Evolutionary conservation across 1,284 basidiomycete species (phyloP), one percentile per base, ranked within the genome.

Genomic region (Cronartium quercuum): DNA sequence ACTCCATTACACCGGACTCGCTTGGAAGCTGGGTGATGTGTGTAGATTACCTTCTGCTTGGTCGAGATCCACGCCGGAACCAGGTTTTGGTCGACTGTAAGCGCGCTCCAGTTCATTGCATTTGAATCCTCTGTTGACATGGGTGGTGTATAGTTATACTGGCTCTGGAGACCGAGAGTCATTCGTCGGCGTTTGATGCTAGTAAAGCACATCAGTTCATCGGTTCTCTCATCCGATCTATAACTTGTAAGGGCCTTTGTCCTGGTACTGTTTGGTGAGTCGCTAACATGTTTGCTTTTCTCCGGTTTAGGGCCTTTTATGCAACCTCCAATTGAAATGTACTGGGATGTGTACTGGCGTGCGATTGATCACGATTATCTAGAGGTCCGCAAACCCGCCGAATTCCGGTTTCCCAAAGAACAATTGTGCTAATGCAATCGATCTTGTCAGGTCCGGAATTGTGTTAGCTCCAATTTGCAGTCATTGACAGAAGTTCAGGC

Each of bases 21-120:
- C 82, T 83, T 77, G 78, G 80, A 1, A 81, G 81, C 10, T 83
- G 82, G 82, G 81, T 82, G 70, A 81, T 82, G 80, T 80, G 80
- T 64, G 80, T 82, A 60, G 82, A 83, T 75, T 81, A 77, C 29
- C 64, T 78, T 18, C 51, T 78, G 13, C 66, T 64, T 77, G 86
- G 89, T 71, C 87, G 92, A 41, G 95, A 98, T 83, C 94, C 93
- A 47, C 89, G 94, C 38, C 87, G 95, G 24, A 89, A 88, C 78
- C 84, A 88, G 76, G 86, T 88, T 3, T 83, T 98, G 37, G 85
- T 96, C 42, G 86, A 91, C 78, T 96, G 78, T 70, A 67, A 79
- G 38, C 74, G 78, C 21, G 60, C 77, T 35, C 15, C 37, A n/a
- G 21, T 66, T 40, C 13, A 2, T 15, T 73, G 41, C 76, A 76